phyloP scores from a whole-genome alignment of 371 early-diverging fungal species.

The Capillidium heterosporum region DNA sequence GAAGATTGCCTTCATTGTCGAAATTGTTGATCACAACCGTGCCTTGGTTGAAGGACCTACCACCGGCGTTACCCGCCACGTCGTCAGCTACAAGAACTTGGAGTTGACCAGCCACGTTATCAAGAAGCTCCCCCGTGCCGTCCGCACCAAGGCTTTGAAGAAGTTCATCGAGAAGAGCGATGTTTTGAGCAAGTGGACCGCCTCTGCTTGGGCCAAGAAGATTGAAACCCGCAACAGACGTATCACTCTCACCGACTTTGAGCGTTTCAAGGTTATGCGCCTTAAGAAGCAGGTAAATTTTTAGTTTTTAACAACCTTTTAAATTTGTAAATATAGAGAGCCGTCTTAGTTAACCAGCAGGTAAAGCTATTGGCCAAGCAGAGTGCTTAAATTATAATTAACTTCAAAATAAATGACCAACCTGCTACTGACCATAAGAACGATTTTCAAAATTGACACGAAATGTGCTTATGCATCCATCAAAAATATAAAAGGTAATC shows the following conservation, averaged over 20 bases:
- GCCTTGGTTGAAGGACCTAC: constrained; percentile 95
- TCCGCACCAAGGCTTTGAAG: constrained; percentile 54
- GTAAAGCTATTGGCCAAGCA: background rate
- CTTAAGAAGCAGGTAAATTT: constrained; percentile 55
- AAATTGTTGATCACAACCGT: constrained; percentile 96
- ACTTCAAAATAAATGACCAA: too few relatives aligned
- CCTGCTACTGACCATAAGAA: too few relatives aligned
- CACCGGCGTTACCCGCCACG: constrained; percentile 81
- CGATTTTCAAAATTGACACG: too few relatives aligned
- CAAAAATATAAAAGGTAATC: too few relatives aligned
- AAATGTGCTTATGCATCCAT: too few relatives aligned
- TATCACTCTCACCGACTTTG: constrained; percentile 75
- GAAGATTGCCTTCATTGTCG: constrained; percentile 94
- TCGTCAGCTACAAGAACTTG: constrained; percentile 67
- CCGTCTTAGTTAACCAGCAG: background rate
- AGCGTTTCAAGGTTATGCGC: constrained; percentile 87
- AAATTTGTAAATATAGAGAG: background rate
- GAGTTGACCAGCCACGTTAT: constrained; percentile 75
- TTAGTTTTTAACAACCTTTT: background rate
- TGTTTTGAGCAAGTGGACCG: constrained; percentile 53
- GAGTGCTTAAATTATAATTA: background rate
- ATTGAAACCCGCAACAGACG: constrained; percentile 58
- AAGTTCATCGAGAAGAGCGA: constrained; percentile 71
- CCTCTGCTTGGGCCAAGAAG: constrained; percentile 91
- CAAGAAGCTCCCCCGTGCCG: constrained; percentile 67